A percentile compares a stretch with the other conserved stretches of the same genome.
phyloP scores from a whole-genome alignment of 163 green algal genomes.

The Volvox carteri region DNA sequence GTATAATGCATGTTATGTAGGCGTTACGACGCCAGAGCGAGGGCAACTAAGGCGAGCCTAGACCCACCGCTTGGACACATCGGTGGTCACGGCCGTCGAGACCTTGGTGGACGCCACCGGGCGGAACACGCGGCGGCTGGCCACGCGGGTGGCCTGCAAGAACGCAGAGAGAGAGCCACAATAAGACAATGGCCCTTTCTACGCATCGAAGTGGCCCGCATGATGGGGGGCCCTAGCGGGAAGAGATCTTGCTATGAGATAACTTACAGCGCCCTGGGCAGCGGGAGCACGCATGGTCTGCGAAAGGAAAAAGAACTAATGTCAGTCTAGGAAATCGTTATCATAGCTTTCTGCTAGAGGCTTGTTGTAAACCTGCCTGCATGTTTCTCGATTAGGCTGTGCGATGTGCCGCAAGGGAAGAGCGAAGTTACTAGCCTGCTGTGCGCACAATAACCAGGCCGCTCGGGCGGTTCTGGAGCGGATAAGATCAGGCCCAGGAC shows the following conservation, averaged over 20 bases:
- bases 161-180: not conserved
- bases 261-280: conserved; percentile 58
- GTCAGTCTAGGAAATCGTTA: not conserved
- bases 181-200: too few relatives aligned
- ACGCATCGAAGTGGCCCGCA: too few relatives aligned
- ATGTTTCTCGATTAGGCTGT: not conserved
- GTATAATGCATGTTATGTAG: not conserved
- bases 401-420: conserved; percentile 31
- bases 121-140: conserved; percentile 46
- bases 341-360: too few relatives aligned
- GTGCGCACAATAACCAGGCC: not conserved
- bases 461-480: conserved; percentile 32
- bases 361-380: conserved; percentile 48
- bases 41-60: not conserved
- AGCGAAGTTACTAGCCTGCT: not conserved
- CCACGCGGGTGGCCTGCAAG: conserved; percentile 53
- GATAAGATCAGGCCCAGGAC: conserved; percentile 36
- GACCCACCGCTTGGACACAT: conserved; percentile 47
- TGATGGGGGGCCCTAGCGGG: too few relatives aligned
- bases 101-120: conserved; percentile 30
- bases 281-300: conserved; percentile 59
- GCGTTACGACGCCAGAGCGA: not conserved
- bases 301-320: not conserved
- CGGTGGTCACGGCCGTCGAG: conserved; percentile 1
- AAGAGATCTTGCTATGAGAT: not conserved